phyloP scores from a whole-genome alignment of 345 rosid genomes.

The Populus simonii region DNA sequence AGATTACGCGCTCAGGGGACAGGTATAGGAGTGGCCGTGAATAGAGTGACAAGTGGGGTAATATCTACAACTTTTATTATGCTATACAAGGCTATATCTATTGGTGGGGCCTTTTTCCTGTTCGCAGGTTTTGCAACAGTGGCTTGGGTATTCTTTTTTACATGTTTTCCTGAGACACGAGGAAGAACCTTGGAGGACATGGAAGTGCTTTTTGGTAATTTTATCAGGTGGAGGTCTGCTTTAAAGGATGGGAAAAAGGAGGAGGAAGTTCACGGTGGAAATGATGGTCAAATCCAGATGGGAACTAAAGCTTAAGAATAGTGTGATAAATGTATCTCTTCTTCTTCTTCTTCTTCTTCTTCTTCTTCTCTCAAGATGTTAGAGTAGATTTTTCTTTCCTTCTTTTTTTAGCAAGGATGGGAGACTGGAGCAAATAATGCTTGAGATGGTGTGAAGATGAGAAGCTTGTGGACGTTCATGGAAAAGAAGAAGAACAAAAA shows the following conservation, averaged over 20 bases:
- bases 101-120: conserved; percentile 75
- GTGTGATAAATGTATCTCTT: neutral
- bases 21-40: conserved; percentile 62
- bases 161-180: conserved; percentile 62
- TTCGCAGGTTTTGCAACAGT: conserved; percentile 46
- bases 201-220: conserved; percentile 54
- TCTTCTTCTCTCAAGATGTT: neutral
- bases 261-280: neutral
- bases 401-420: too few relatives aligned
- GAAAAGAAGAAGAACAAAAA: neutral
- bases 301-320: neutral
- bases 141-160: conserved; percentile 58
- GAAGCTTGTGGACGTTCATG: neutral
- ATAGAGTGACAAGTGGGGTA: conserved; percentile 74
- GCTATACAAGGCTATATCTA: conserved; percentile 47
- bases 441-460: neutral
- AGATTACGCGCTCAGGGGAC: conserved; percentile 76
- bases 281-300: neutral
- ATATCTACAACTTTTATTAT: conserved; percentile 56
- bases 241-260: conserved; percentile 9
- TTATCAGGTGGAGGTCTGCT: conserved; percentile 42
- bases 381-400: neutral
- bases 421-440: too few relatives aligned
- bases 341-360: neutral
- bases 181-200: conserved; percentile 77